Evolutionary conservation across 2,329 filamentous ascomycete genomes (phyloP).

Genomic region (Cytospora piceae): DNA sequence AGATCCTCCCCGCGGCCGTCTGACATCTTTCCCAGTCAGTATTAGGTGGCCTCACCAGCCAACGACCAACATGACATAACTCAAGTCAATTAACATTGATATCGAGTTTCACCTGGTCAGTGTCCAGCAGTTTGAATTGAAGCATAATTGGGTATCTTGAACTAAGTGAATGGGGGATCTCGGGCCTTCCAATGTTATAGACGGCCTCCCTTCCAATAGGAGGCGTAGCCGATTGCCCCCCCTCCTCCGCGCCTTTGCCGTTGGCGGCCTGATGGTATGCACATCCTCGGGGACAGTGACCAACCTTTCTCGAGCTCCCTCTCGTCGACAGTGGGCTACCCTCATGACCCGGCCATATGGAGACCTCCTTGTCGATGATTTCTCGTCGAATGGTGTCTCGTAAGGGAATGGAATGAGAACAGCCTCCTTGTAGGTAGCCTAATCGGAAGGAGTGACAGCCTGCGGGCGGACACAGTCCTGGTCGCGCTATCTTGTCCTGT

Average conservation of each 20-base stretch:
- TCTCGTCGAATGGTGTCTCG: not conserved
- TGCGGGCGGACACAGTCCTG: not conserved
- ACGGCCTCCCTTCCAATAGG: not conserved
- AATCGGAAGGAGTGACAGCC: not conserved
- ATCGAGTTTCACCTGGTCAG: not conserved
- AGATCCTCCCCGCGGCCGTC: not conserved
- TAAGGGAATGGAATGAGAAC: not conserved
- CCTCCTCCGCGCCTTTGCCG: not conserved
- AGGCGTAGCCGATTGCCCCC: not conserved
- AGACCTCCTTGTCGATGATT: not conserved
- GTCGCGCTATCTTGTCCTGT: not conserved
- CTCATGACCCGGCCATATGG: not conserved
- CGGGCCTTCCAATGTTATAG: not conserved
- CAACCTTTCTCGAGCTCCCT: not conserved
- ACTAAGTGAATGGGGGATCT: not conserved
- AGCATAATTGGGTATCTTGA: constrained; percentile 2
- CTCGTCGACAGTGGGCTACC: not conserved
- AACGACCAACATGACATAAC: not conserved
- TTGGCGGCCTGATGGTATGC: not conserved
- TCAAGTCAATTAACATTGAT: not conserved
- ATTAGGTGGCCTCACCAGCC: not conserved
- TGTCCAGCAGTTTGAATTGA: not conserved
- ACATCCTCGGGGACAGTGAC: not conserved
- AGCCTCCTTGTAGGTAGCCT: not conserved
- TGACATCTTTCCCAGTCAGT: not conserved